A percentile compares a stretch with the other conserved stretches of the same genome.
Conservation (phyloP, 139 green algal genomes). For the Astrephomene gubernaculifera region DNA sequence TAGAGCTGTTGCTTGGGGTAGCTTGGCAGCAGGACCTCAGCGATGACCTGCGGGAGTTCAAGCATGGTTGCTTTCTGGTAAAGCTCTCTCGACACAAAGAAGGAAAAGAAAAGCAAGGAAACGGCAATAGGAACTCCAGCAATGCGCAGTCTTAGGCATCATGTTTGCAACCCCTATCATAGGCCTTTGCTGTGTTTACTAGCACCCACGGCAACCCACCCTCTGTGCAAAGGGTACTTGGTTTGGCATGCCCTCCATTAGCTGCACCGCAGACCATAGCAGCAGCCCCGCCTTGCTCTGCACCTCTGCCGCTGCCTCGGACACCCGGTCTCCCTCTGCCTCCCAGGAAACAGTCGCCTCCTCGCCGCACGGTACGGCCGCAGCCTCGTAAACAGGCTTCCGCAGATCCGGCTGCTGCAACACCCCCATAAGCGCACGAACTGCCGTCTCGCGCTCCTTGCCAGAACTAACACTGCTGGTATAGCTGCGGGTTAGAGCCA, state of each 20-base stretch:
- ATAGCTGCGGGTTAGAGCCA: not conserved
- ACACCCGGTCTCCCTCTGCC: not conserved
- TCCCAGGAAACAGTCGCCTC: not conserved
- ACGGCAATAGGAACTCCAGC: too few relatives aligned
- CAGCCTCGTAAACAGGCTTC: not conserved
- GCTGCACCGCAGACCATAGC: not conserved
- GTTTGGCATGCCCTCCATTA: not conserved
- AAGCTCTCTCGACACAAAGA: too few relatives aligned
- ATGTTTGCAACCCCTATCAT: too few relatives aligned
- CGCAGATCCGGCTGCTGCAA: not conserved
- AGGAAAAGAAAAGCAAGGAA: too few relatives aligned
- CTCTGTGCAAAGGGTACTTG: not conserved
- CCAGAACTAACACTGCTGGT: not conserved
- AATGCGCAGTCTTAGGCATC: too few relatives aligned
- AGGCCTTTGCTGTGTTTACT: too few relatives aligned
- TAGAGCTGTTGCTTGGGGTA: not conserved
- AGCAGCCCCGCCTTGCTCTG: not conserved
- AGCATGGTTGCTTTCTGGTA: too few relatives aligned
- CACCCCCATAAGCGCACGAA: not conserved
- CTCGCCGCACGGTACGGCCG: not conserved
- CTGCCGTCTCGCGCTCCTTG: not conserved
- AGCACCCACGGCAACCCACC: too few relatives aligned
- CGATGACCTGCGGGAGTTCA: slow-evolving; percentile 1
- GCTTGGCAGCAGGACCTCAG: not conserved
- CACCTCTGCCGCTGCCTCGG: not conserved